These are phyloP conservation scores for Podospora bellae-mahoneyi DNA, from an alignment of 495 filamentous ascomycete species.

Conservation along the genomic window DNA sequence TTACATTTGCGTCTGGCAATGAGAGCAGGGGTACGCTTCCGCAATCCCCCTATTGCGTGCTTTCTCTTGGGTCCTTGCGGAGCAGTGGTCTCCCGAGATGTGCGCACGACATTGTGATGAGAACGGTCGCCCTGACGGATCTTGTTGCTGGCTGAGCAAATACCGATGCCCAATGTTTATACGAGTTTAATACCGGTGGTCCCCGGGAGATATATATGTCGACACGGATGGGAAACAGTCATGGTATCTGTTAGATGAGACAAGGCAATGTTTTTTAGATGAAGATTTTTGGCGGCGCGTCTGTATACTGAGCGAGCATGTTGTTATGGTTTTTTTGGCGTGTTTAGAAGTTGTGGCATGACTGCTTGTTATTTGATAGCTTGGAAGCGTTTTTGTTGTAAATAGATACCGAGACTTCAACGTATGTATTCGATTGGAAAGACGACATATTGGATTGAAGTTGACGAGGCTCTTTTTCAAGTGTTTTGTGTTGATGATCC, in stretches of 20 bases:
- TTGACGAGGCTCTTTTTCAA: neutral
- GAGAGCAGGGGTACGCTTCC: neutral
- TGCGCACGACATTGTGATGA: neutral
- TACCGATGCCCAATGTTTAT: conserved; percentile 12
- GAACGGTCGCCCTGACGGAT: neutral
- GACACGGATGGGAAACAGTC: neutral
- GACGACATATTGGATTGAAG: neutral
- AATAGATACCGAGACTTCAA: neutral
- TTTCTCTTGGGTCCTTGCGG: neutral
- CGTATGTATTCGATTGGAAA: neutral
- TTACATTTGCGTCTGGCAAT: conserved; percentile 14
- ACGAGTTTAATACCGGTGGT: conserved; percentile 15
- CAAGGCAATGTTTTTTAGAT: neutral
- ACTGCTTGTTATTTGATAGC: conserved; percentile 6
- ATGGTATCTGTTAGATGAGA: conserved; percentile 3
- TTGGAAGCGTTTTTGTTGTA: conserved; percentile 5
- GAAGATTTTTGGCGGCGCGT: neutral
- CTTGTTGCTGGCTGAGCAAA: conserved; percentile 8
- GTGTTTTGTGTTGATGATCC: neutral
- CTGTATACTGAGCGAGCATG: neutral
- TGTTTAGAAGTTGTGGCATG: neutral
- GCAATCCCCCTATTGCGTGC: neutral
- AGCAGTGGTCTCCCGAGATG: neutral
- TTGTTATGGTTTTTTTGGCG: neutral
- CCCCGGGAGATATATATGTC: conserved; percentile 3